These are phyloP conservation scores for Sisymbrium irio DNA, from an alignment of 345 rosid species.

Conservation along the genomic window DNA sequence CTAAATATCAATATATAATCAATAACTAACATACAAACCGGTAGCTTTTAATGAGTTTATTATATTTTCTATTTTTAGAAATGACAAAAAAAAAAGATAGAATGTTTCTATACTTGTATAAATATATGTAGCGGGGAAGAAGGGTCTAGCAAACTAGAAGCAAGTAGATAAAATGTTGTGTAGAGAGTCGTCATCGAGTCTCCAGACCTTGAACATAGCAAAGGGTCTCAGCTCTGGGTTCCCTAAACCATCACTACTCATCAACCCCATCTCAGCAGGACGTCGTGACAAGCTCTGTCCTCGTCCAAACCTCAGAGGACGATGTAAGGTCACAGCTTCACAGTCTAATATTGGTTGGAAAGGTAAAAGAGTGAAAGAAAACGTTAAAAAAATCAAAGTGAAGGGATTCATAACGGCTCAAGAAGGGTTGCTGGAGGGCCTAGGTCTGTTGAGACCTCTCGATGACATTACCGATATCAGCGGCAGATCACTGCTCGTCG, in stretches of 20 bases:
- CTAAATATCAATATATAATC: no score
- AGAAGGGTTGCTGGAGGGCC: slow-evolving; percentile 9
- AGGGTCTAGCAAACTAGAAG: neutral
- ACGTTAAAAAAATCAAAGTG: slow-evolving; percentile 15
- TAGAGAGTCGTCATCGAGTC: slow-evolving; percentile 20
- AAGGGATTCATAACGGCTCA: slow-evolving; percentile 20
- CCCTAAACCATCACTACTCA: slow-evolving; percentile 16
- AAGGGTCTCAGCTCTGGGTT: slow-evolving; percentile 6
- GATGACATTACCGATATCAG: slow-evolving; percentile 15
- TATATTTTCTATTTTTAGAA: neutral
- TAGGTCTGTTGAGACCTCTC: slow-evolving; percentile 2
- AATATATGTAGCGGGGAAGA: slow-evolving; percentile 1
- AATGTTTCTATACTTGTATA: neutral
- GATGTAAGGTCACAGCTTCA: slow-evolving; percentile 27
- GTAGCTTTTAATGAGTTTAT: neutral
- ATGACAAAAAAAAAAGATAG: neutral
- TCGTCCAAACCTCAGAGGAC: slow-evolving; percentile 3
- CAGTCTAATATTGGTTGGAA: neutral
- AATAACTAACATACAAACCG: neutral
- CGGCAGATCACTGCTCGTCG: slow-evolving; percentile 28
- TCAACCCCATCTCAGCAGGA: neutral
- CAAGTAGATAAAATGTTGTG: slow-evolving; percentile 7
- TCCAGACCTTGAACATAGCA: slow-evolving; percentile 13
- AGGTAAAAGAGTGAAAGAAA: neutral
- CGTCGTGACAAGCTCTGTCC: neutral